Evolutionary conservation across 352 stramenopile genomes (phyloP), one percentile per base, ranked within the genome.

Genomic region (Blastocystis sp.): DNA sequence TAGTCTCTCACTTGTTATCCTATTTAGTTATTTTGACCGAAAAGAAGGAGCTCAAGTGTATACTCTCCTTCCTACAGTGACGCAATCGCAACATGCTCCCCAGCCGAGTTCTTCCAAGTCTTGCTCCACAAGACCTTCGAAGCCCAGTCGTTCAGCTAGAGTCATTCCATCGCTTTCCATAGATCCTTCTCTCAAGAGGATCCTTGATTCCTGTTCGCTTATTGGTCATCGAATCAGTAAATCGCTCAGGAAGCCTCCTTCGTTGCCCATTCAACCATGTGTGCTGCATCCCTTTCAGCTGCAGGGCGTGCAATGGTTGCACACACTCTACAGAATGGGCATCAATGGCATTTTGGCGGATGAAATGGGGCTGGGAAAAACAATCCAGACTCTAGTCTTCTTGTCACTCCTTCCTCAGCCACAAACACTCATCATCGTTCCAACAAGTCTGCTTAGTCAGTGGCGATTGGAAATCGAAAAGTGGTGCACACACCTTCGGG

Each of bases 401-500:
- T 91, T 99, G 29, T 34, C 29, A 34, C 29, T 34, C 29, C 29
- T 34, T 34, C 29, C 29, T 34, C 29, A 34, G 29, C 29, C 29
- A 34, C 29, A 34, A 34, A 34, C 29, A 34, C 29, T 34, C 29
- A 97, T 99, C 64, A 93, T 99, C 34, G 97, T 98, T 1, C 97
- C 97, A 8, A 99, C 96, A 37, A 98, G 94, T 11, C 98, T 96
- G 88, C 93, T 99, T 37, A 94, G 99, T 23, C 99, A 99, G 90
- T 99, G 97, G 97, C 96, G 99, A 90, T 97, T 96, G 90, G 97
- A 99, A 91, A 95, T 98, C 77, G 98, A 99, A 90, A 93, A 95
- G 45, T 99, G 93, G 95, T 98, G 95, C 89, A 96, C 96, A 0
- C 95, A 93, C 0, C 94, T 99, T 45, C 98, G 98, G 90, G 94